Evolutionary conservation across 2,329 filamentous ascomycete genomes (phyloP).

Genomic region (Colletotrichum trifolii): DNA sequence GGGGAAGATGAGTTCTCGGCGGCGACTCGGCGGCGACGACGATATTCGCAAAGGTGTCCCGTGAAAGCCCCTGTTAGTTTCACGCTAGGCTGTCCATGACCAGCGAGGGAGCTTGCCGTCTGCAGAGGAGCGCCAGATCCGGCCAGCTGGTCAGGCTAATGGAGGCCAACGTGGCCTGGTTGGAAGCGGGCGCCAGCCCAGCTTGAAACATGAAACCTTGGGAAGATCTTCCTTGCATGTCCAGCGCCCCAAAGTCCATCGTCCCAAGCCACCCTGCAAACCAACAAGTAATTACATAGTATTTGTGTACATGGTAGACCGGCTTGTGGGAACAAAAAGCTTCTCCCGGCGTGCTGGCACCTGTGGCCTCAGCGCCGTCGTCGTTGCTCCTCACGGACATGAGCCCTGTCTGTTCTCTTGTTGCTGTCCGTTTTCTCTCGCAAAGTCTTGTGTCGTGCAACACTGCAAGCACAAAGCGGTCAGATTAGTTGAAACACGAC

Average conservation of each 20-base stretch:
- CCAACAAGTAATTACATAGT: neutral
- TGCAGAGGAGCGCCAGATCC: slow-evolving; percentile 20
- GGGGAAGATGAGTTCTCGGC: slow-evolving; percentile 14
- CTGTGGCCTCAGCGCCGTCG: slow-evolving; percentile 19
- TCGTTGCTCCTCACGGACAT: slow-evolving; percentile 8
- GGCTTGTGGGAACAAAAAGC: slow-evolving; percentile 20
- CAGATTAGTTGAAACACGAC: slow-evolving; percentile 3
- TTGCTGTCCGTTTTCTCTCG: too few relatives aligned
- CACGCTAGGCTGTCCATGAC: slow-evolving; percentile 17
- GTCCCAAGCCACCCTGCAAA: slow-evolving; percentile 28
- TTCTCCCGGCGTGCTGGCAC: slow-evolving; percentile 21
- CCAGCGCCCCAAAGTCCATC: slow-evolving; percentile 4
- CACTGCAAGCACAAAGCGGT: too few relatives aligned
- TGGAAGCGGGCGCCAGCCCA: slow-evolving; percentile 29
- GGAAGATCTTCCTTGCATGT: slow-evolving; percentile 33
- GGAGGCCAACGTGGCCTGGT: slow-evolving; percentile 32
- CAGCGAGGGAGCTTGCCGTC: slow-evolving; percentile 14
- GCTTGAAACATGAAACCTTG: slow-evolving; percentile 35
- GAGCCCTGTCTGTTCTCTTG: neutral
- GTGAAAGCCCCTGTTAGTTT: slow-evolving; percentile 19
- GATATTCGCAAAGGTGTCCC: slow-evolving; percentile 17
- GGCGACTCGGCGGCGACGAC: slow-evolving; percentile 5
- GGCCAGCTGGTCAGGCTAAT: slow-evolving; percentile 30
- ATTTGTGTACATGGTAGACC: slow-evolving; percentile 8
- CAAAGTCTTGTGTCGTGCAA: too few relatives aligned